A percentile compares a stretch with the other conserved stretches of the same genome.
phyloP scores from a whole-genome alignment of 257 asterid species.

The Prunella vulgaris region DNA sequence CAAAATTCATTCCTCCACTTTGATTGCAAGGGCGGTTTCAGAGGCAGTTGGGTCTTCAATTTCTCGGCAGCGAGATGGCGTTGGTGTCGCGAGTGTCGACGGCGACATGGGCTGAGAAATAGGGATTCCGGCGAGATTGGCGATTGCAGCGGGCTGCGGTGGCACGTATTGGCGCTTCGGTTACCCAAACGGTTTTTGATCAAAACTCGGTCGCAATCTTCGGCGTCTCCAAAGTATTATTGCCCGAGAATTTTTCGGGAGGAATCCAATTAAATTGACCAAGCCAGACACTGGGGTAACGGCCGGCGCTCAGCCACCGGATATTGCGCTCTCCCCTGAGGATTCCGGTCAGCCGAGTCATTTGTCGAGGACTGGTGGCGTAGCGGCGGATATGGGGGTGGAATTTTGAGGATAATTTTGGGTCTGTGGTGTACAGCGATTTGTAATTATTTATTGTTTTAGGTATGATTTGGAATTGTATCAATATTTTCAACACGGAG shows the following conservation, averaged over 20 bases:
- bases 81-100: no score
- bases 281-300: slow-evolving; percentile 29
- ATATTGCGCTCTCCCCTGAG: slow-evolving; percentile 41
- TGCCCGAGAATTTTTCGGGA: slow-evolving; percentile 78
- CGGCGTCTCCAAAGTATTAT: slow-evolving; percentile 65
- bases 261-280: slow-evolving; percentile 41
- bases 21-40: no score
- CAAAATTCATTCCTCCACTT: no score
- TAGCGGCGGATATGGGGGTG: slow-evolving; percentile 26
- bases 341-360: slow-evolving; percentile 46
- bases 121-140: no score
- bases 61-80: no score
- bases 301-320: slow-evolving; percentile 59
- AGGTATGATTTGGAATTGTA: slow-evolving; percentile 26
- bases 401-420: slow-evolving; percentile 23
- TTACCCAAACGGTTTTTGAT: slow-evolving; percentile 86
- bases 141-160: no score
- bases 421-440: slow-evolving; percentile 53
- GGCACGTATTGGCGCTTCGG: no score
- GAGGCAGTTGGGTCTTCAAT: no score
- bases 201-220: slow-evolving; percentile 92
- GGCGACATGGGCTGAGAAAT: no score
- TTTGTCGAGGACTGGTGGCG: slow-evolving; percentile 31
- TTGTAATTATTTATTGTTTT: slow-evolving; percentile 27
- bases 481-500: slow-evolving; percentile 27